These are phyloP conservation scores for Fraxinus cuspidata DNA, from an alignment of 257 asterid genomes.

Conservation along the genomic window DNA sequence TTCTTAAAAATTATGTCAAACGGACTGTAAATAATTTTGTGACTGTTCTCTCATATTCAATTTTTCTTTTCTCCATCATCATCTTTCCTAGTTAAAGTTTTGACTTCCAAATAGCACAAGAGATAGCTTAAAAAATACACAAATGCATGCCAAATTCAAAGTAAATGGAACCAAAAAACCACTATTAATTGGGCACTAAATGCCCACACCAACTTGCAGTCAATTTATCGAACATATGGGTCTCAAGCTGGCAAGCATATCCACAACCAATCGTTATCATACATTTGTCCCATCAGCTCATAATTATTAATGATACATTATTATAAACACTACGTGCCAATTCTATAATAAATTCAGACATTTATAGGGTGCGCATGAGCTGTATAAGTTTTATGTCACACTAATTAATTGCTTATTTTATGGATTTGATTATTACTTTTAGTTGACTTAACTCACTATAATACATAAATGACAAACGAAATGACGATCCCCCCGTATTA, in stretches of 20 bases:
- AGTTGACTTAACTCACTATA: conserved; percentile 15
- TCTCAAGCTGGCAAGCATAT: conserved; percentile 19
- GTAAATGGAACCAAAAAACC: neutral
- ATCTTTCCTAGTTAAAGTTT: too few species aligned
- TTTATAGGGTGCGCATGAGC: conserved; percentile 22
- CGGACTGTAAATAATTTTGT: too few species aligned
- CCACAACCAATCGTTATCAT: neutral
- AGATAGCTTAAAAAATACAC: neutral
- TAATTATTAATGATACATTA: too few species aligned
- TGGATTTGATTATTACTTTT: neutral
- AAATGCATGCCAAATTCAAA: neutral
- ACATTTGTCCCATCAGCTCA: neutral
- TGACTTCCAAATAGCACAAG: neutral
- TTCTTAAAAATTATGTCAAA: too few species aligned
- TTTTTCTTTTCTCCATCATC: too few species aligned
- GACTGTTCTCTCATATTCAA: too few species aligned
- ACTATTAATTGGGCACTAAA: neutral
- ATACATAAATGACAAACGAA: conserved; percentile 8
- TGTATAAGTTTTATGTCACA: conserved; percentile 11
- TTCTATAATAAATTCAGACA: neutral
- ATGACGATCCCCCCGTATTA: neutral
- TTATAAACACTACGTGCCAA: neutral
- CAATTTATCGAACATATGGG: neutral
- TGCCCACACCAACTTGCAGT: neutral
- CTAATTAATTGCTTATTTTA: neutral